These are phyloP conservation scores for Chrysoporthe cubensis DNA, from an alignment of 2,329 filamentous ascomycete species.

Conservation along the genomic window DNA sequence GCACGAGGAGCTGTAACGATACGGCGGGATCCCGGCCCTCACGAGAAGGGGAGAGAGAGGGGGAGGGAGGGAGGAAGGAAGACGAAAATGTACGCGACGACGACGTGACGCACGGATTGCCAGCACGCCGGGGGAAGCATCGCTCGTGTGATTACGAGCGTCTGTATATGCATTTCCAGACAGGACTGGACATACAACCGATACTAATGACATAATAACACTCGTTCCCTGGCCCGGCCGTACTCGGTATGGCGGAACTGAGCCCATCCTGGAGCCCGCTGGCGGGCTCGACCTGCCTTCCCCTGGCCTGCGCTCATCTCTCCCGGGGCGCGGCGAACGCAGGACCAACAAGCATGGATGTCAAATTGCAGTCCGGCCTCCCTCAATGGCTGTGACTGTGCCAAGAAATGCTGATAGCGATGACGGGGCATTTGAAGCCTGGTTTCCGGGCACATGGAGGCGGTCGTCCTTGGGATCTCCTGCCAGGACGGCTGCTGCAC, in stretches of 20 bases:
- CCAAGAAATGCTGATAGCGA: conserved; percentile 97
- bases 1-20: conserved; percentile 39
- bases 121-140: conserved; percentile 17
- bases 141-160: conserved; percentile 1
- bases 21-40: conserved; percentile 12
- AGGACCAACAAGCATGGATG: conserved; percentile 79
- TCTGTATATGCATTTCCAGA: conserved; percentile 19
- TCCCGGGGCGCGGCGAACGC: neutral
- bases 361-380: conserved; percentile 97
- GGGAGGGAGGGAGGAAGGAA: conserved; percentile 1
- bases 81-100: conserved; percentile 24
- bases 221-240: neutral
- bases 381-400: conserved; percentile 86
- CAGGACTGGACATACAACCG: conserved; percentile 18
- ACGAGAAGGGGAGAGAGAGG: conserved; percentile 10
- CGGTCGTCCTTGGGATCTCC: conserved; percentile 24
- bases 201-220: conserved; percentile 30
- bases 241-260: neutral
- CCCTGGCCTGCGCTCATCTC: neutral
- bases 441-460: conserved; percentile 29
- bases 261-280: neutral
- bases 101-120: conserved; percentile 17
- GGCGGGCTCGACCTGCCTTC: neutral
- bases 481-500: conserved; percentile 31
- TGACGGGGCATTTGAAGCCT: conserved; percentile 36